A percentile compares a stretch with the other conserved stretches of the same genome.
phyloP scores from a whole-genome alignment of 192 early-diverging fungal genomes.

The Entomortierella parvispora region DNA sequence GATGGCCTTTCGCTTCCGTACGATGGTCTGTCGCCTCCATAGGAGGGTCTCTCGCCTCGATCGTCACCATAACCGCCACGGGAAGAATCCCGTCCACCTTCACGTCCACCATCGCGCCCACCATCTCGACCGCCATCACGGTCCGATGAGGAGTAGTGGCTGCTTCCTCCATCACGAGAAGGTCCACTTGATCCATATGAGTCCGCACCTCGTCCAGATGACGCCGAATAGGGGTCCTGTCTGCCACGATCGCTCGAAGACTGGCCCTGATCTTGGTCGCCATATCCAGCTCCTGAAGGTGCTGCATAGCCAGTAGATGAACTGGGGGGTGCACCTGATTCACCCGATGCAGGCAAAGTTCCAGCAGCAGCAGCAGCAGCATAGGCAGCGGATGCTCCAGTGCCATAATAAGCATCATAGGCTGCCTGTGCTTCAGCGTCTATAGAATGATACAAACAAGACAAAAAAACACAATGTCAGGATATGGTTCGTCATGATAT shows the following conservation, averaged over 20 bases:
- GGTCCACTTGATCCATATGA: neutral
- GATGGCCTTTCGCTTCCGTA: slow-evolving; percentile 1
- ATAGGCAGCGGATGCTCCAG: slow-evolving; percentile 45
- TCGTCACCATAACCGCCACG: slow-evolving; percentile 16
- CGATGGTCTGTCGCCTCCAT: slow-evolving; percentile 37
- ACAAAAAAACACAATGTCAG: neutral
- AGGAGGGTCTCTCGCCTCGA: slow-evolving; percentile 7
- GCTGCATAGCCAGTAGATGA: slow-evolving; percentile 5
- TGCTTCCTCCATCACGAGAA: neutral
- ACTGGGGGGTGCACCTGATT: slow-evolving; percentile 8
- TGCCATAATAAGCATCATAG: slow-evolving; percentile 51
- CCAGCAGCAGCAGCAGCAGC: slow-evolving; percentile 28
- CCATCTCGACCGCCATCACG: slow-evolving; percentile 25
- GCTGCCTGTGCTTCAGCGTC: slow-evolving; percentile 46
- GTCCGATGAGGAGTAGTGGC: slow-evolving; percentile 1
- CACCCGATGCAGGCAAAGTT: slow-evolving; percentile 3
- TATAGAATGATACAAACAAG: slow-evolving; percentile 1
- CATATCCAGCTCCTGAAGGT: neutral
- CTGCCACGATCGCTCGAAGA: neutral
- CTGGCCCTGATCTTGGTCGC: slow-evolving; percentile 17
- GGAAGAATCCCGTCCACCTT: slow-evolving; percentile 15
- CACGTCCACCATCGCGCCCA: slow-evolving; percentile 5
- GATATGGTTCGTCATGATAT: too few species aligned
- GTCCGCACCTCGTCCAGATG: slow-evolving; percentile 11
- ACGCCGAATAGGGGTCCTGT: slow-evolving; percentile 19